Percentiles rank a stretch among this genome's conserved stretches.
Evolutionary conservation across 2,329 filamentous ascomycete genomes (phyloP).

Genomic region (Periconia sp.): DNA sequence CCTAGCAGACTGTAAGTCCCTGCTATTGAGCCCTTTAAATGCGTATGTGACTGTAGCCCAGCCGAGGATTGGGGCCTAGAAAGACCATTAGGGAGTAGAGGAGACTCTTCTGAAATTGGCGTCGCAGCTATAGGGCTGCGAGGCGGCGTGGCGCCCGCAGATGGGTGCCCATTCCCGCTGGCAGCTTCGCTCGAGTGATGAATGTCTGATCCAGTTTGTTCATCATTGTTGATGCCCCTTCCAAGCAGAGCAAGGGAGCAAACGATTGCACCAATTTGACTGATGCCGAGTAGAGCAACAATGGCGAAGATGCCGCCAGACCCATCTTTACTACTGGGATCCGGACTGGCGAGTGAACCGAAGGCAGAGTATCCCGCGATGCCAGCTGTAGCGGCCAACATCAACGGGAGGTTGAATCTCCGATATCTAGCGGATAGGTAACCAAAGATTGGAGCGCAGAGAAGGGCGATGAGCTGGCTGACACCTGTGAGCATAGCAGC

Average conservation of each 20-base stretch:
- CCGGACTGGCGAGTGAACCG: slow-evolving; percentile 76
- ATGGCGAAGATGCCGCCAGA: slow-evolving; percentile 74
- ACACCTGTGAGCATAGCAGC: slow-evolving; percentile 87
- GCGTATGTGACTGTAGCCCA: slow-evolving; percentile 46
- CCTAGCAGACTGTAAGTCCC: slow-evolving; percentile 93
- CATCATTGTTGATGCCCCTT: slow-evolving; percentile 71
- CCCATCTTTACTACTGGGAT: slow-evolving; percentile 73
- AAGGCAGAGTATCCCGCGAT: slow-evolving; percentile 80
- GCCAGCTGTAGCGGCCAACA: slow-evolving; percentile 74
- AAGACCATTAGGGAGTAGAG: slow-evolving; percentile 26
- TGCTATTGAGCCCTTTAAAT: slow-evolving; percentile 90
- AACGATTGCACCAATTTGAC: slow-evolving; percentile 95
- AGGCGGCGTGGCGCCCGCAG: slow-evolving; percentile 41
- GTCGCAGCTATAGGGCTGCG: slow-evolving; percentile 37
- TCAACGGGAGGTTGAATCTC: slow-evolving; percentile 74
- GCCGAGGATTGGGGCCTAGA: slow-evolving; percentile 14
- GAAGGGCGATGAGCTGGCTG: slow-evolving; percentile 82
- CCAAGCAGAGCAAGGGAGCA: slow-evolving; percentile 91
- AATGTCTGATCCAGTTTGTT: slow-evolving; percentile 25
- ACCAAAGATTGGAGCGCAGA: slow-evolving; percentile 87
- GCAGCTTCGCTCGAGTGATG: slow-evolving; percentile 12
- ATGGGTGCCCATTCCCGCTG: slow-evolving; percentile 30
- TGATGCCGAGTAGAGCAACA: slow-evolving; percentile 82
- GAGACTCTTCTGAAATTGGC: slow-evolving; percentile 35
- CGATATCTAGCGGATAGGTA: slow-evolving; percentile 74